Evolutionary conservation across 352 stramenopile genomes (phyloP).

Genomic region (Phytopythium montanum): DNA sequence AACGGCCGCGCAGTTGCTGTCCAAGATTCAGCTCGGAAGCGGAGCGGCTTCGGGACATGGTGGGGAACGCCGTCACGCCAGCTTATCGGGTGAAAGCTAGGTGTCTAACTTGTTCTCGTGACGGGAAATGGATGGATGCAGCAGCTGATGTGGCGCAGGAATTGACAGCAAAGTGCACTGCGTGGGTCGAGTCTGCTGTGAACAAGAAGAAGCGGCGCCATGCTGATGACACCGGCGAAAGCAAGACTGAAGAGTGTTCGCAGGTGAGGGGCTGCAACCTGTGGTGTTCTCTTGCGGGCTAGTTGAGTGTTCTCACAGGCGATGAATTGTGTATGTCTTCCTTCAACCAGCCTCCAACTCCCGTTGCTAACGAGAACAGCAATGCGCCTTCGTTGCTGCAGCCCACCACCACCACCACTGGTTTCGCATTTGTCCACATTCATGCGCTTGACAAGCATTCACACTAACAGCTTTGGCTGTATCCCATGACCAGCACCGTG

Average conservation of each 20-base stretch:
- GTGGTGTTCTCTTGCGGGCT: not conserved
- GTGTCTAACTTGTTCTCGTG: not conserved
- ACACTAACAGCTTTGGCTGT: not conserved
- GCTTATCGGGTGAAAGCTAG: not conserved
- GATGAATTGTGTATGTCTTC: not conserved
- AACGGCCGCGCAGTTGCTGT: conserved; percentile 42
- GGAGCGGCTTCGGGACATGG: conserved; percentile 13
- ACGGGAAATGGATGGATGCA: not conserved
- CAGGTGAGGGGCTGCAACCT: not conserved
- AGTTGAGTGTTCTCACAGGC: not conserved
- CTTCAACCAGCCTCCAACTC: not conserved
- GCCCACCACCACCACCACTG: not conserved
- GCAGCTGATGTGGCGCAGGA: conserved; percentile 10
- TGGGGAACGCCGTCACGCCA: not conserved
- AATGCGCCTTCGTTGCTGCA: not conserved
- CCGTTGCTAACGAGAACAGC: not conserved
- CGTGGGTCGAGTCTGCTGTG: conserved; percentile 21
- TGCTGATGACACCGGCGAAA: not conserved
- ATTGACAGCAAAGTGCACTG: conserved; percentile 19
- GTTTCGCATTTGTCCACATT: not conserved
- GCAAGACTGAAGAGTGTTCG: not conserved
- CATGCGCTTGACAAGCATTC: not conserved
- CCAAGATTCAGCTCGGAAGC: conserved; percentile 30
- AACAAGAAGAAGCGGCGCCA: conserved; percentile 44
- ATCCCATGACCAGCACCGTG: not conserved